Evolutionary conservation across 225 moss, liverwort and hornwort species (phyloP).

Genomic region (Ulota crispa): DNA sequence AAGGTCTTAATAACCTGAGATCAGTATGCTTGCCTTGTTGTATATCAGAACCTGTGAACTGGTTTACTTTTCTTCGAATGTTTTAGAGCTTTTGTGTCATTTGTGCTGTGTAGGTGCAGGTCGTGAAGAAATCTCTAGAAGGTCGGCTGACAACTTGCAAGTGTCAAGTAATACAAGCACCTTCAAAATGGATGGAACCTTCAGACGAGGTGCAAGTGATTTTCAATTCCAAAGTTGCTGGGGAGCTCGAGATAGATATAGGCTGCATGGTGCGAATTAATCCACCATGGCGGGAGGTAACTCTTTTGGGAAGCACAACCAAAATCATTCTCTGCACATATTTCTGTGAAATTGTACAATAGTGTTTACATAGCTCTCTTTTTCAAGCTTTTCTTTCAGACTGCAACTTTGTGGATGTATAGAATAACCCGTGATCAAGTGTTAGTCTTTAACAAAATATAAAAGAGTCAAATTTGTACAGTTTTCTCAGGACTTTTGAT

Average conservation of each 20-base stretch:
- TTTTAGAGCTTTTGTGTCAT: neutral
- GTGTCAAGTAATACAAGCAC: slow-evolving; percentile 50
- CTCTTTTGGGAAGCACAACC: slow-evolving; percentile 24
- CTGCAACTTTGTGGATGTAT: neutral
- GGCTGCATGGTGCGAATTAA: slow-evolving; percentile 47
- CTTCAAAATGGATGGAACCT: slow-evolving; percentile 35
- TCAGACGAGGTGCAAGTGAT: slow-evolving; percentile 53
- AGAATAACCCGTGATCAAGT: neutral
- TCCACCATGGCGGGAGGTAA: slow-evolving; percentile 56
- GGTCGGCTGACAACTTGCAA: slow-evolving; percentile 55
- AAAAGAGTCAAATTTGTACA: neutral
- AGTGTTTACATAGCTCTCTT: neutral
- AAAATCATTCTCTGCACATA: slow-evolving; percentile 60
- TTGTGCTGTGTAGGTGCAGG: slow-evolving; percentile 37
- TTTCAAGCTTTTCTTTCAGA: neutral
- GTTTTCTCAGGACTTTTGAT: neutral
- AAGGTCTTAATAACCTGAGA: neutral
- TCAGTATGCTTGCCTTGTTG: neutral
- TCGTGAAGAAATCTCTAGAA: slow-evolving; percentile 54
- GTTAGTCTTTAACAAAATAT: neutral
- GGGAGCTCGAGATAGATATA: slow-evolving; percentile 49
- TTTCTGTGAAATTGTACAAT: slow-evolving; percentile 50
- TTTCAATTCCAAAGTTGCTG: slow-evolving; percentile 58
- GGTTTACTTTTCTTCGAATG: neutral
- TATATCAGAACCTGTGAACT: neutral